Evolutionary conservation across 1,284 basidiomycete species (phyloP).

Genomic region (Paramarasmius palmivorus): DNA sequence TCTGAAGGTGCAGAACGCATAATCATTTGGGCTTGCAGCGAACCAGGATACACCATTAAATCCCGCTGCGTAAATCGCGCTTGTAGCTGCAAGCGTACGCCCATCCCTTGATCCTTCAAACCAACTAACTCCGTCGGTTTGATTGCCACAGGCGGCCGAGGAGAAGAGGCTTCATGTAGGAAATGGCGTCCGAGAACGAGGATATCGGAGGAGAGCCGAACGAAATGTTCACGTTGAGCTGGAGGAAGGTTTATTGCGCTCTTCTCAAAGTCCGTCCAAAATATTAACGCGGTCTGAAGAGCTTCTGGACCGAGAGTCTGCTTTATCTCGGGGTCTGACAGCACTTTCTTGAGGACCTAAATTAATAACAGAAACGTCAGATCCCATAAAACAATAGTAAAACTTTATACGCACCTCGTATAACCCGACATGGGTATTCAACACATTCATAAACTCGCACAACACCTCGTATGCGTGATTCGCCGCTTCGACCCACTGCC

Average conservation of each 20-base stretch:
- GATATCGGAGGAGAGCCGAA: constrained; percentile 90
- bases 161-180: constrained; percentile 62
- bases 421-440: constrained; percentile 94
- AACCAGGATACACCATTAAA: constrained; percentile 78
- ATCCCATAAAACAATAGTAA: too few relatives aligned
- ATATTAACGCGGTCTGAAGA: constrained; percentile 86
- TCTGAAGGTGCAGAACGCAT: constrained; percentile 84
- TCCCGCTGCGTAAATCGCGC: constrained; percentile 73
- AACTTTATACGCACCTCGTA: constrained; percentile 87
- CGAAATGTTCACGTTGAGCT: constrained; percentile 77
- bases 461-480: constrained; percentile 89
- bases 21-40: constrained; percentile 90
- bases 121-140: constrained; percentile 66
- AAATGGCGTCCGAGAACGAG: constrained; percentile 89
- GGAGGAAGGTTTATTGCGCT: constrained; percentile 92
- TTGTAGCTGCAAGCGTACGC: constrained; percentile 66
- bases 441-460: constrained; percentile 96
- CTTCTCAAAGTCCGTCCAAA: constrained; percentile 96
- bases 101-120: constrained; percentile 70
- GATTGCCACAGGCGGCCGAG: constrained; percentile 66
- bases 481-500: constrained; percentile 79
- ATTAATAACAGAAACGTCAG: constrained; percentile 9
- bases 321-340: constrained; percentile 63
- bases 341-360: constrained; percentile 64
- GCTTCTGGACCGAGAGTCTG: constrained; percentile 67